Conservation (phyloP, 176 grass and related monocot genomes). For the Avena atlantica region DNA sequence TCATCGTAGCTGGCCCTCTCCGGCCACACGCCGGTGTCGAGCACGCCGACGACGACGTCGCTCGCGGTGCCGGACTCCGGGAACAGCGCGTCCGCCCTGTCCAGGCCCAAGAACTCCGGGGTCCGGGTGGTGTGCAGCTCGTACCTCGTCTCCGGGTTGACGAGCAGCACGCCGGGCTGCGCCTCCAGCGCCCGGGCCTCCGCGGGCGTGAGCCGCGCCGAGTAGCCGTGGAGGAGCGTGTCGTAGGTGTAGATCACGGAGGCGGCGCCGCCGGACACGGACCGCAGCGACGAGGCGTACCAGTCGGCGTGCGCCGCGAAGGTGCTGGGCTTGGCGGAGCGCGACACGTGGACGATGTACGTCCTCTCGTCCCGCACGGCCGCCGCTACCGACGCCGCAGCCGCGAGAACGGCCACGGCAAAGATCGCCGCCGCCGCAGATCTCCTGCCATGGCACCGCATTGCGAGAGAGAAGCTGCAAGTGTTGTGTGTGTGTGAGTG, state of each 20-base stretch:
- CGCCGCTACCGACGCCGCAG: not conserved
- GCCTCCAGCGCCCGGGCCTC: slow-evolving; percentile 67
- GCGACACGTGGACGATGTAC: slow-evolving; percentile 87
- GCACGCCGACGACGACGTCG: slow-evolving; percentile 81
- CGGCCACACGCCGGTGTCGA: slow-evolving; percentile 95
- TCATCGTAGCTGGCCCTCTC: slow-evolving; percentile 86
- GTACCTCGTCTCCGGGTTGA: slow-evolving; percentile 84
- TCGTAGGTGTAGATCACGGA: slow-evolving; percentile 82
- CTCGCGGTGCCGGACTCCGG: slow-evolving; percentile 54
- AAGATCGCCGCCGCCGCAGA: slow-evolving; percentile 10
- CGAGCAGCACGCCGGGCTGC: slow-evolving; percentile 68
- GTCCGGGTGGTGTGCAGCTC: slow-evolving; percentile 94
- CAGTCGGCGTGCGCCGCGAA: slow-evolving; percentile 65
- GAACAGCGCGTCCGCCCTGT: slow-evolving; percentile 46
- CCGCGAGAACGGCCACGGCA: slow-evolving; percentile 35
- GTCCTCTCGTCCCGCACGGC: slow-evolving; percentile 34
- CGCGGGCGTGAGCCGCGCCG: slow-evolving; percentile 64
- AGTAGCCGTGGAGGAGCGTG: slow-evolving; percentile 84
- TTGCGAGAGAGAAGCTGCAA: slow-evolving; percentile 21
- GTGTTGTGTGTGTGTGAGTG: not conserved
- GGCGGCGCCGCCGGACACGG: slow-evolving; percentile 70
- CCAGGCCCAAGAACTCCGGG: slow-evolving; percentile 77
- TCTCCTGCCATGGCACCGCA: slow-evolving; percentile 48
- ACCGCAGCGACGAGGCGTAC: slow-evolving; percentile 83
- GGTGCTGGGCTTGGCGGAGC: slow-evolving; percentile 63